Evolutionary conservation across 306 rosid genomes (phyloP).

Genomic region (Canavalia ensiformis): DNA sequence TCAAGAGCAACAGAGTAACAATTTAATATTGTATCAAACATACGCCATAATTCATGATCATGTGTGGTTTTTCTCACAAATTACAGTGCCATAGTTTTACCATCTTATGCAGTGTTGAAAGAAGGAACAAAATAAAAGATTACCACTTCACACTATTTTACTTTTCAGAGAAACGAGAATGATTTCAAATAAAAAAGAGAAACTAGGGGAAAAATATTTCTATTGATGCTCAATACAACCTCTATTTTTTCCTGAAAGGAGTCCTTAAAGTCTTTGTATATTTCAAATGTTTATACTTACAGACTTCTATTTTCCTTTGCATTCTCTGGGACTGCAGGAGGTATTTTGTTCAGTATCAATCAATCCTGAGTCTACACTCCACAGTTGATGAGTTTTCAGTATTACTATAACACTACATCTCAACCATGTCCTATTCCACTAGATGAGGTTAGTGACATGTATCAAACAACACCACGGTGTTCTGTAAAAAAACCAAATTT

Average conservation of each 20-base stretch:
- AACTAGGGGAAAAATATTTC: conserved; percentile 24
- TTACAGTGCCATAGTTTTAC: conserved; percentile 6
- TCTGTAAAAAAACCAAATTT: conserved; percentile 11
- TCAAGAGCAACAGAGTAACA: neutral
- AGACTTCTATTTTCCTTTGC: conserved; percentile 33
- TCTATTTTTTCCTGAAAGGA: conserved; percentile 2
- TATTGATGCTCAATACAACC: neutral
- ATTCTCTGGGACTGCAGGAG: conserved; percentile 9
- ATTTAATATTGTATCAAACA: conserved; percentile 17
- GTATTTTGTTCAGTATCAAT: neutral
- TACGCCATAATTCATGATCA: conserved; percentile 26
- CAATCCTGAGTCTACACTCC: neutral
- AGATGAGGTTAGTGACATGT: neutral
- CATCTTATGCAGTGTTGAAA: conserved; percentile 10
- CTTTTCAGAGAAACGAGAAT: neutral
- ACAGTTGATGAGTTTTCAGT: conserved; percentile 10
- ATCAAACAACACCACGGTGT: neutral
- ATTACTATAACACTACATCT: conserved; percentile 12
- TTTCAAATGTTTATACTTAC: conserved; percentile 1
- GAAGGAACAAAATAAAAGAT: neutral
- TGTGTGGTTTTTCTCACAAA: conserved; percentile 12
- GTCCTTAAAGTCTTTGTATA: conserved; percentile 12
- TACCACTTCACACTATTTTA: conserved; percentile 7
- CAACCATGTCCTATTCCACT: neutral
- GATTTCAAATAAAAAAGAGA: conserved; percentile 10